These are phyloP conservation scores for Apiospora arundinis DNA, from an alignment of 2,329 filamentous ascomycete genomes.

Conservation along the genomic window DNA sequence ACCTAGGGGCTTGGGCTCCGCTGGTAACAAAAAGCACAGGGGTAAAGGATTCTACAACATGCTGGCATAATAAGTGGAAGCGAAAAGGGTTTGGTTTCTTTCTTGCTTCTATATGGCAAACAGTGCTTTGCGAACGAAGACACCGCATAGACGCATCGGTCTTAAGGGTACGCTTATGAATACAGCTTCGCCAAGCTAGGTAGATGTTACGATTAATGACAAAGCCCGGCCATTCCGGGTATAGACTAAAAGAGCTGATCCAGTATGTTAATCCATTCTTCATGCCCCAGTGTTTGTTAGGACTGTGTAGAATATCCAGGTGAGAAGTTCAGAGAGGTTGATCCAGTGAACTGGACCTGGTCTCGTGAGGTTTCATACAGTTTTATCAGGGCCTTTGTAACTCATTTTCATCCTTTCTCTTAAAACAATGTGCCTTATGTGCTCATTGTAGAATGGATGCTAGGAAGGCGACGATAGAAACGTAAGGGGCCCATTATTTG, in stretches of 20 bases:
- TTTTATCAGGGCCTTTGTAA: background rate
- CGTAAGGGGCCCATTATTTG: no score
- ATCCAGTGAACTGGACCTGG: no score
- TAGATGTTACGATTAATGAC: slow-evolving; percentile 17
- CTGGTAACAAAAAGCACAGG: background rate
- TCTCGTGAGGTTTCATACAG: background rate
- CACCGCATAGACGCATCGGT: background rate
- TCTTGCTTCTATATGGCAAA: background rate
- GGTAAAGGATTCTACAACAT: slow-evolving; percentile 1
- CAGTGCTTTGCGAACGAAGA: background rate
- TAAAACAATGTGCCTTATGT: background rate
- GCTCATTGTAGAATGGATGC: background rate
- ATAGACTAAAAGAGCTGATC: background rate
- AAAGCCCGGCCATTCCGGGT: background rate
- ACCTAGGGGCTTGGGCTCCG: background rate
- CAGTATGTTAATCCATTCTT: background rate
- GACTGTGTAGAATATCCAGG: background rate
- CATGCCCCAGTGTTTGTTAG: background rate
- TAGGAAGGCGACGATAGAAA: background rate
- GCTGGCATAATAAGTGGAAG: background rate
- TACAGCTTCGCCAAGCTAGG: background rate
- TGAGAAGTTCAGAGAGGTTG: background rate
- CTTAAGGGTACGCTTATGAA: slow-evolving; percentile 8
- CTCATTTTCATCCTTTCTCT: background rate
- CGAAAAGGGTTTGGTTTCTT: background rate